These are phyloP conservation scores for Neopestalotiopsis rosae DNA, from an alignment of 2,329 filamentous ascomycete species.

Conservation along the genomic window DNA sequence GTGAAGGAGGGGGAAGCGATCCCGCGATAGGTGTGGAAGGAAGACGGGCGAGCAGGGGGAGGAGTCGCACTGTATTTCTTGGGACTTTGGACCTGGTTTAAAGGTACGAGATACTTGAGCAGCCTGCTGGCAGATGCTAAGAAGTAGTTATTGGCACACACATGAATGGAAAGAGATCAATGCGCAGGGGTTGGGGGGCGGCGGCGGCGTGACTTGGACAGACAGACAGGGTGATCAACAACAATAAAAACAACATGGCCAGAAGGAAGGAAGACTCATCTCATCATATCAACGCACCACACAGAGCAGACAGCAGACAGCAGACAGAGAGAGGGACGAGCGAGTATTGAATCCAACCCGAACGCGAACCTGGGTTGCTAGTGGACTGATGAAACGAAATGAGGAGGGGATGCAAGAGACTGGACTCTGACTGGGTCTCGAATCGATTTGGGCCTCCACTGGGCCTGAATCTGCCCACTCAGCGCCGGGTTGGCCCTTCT, in stretches of 20 bases:
- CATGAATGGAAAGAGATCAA: background rate
- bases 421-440: slow-evolving; percentile 8
- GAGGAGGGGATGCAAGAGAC: slow-evolving; percentile 11
- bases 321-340: background rate
- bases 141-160: background rate
- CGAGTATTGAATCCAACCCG: background rate
- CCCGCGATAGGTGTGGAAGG: background rate
- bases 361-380: background rate
- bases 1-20: background rate
- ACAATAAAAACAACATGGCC: background rate
- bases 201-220: background rate
- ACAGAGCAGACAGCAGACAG: too few relatives aligned
- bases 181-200: background rate
- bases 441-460: slow-evolving; percentile 10
- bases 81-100: background rate
- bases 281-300: background rate
- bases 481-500: background rate
- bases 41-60: background rate
- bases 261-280: background rate
- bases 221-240: background rate
- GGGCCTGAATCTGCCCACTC: background rate
- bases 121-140: background rate
- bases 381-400: slow-evolving; percentile 16
- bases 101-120: background rate
- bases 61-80: background rate